Evolutionary conservation across 495 filamentous ascomycete genomes (phyloP).

Genomic region (Saxophila tyrrhenica): DNA sequence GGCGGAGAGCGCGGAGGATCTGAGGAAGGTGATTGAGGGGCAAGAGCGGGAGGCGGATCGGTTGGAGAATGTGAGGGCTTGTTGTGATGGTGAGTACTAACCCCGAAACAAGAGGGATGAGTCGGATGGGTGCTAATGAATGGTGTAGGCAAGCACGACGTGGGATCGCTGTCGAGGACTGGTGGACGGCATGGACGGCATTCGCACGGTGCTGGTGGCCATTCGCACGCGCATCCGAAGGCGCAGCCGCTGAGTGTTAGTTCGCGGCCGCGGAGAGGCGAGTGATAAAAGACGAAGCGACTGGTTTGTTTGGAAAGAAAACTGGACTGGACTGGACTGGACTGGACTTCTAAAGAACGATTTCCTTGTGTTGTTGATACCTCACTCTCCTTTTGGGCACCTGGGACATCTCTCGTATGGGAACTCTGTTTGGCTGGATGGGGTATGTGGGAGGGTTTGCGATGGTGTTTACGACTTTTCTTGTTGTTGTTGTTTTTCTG

Average conservation of each 20-base stretch:
- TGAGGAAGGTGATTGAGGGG: conserved; percentile 60
- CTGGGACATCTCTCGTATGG: not conserved
- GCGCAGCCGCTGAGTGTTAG: conserved; percentile 10
- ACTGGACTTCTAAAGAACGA: no score
- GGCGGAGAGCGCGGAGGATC: conserved; percentile 68
- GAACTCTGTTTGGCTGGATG: not conserved
- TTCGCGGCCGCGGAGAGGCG: conserved; percentile 7
- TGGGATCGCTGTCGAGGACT: conserved; percentile 15
- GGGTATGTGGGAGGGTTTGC: not conserved
- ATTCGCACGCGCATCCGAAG: conserved; percentile 8
- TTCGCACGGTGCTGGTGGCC: not conserved
- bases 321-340: no score
- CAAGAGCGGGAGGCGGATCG: conserved; percentile 63
- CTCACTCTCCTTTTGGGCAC: not conserved
- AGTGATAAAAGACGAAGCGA: not conserved
- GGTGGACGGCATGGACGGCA: conserved; percentile 1
- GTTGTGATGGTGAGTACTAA: conserved; percentile 75
- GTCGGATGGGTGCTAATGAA: conserved; percentile 2
- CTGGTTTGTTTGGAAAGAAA: no score
- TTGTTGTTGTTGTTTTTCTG: no score
- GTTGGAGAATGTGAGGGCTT: conserved; percentile 90
- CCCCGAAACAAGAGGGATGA: no score
- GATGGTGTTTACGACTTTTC: not conserved
- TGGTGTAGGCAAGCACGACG: conserved; percentile 21
- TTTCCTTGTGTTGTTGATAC: conserved; percentile 1